These are phyloP conservation scores for Zalerion maritima DNA, from an alignment of 495 filamentous ascomycete species.

Conservation along the genomic window DNA sequence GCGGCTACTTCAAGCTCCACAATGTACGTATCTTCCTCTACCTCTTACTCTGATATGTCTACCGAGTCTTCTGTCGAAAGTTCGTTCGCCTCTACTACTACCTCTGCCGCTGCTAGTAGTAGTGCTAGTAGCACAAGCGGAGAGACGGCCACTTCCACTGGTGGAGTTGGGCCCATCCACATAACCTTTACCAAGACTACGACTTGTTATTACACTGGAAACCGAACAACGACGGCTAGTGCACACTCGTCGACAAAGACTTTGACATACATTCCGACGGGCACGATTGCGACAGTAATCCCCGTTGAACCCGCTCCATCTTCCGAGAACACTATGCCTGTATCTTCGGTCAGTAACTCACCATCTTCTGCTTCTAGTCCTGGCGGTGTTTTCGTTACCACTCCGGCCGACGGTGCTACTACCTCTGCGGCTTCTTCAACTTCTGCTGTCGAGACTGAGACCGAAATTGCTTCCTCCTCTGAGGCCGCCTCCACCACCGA, in stretches of 20 bases:
- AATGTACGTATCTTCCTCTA: conserved; percentile 1
- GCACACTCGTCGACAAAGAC: conserved; percentile 1
- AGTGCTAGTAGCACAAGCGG: too few species aligned
- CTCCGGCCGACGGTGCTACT: conserved; percentile 7
- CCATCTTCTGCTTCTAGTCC: conserved; percentile 9
- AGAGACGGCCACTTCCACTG: too few species aligned
- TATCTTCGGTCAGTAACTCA: too few species aligned
- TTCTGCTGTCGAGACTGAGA: conserved; percentile 2
- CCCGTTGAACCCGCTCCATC: too few species aligned
- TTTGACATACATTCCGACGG: conserved; percentile 6
- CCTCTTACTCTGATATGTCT: background rate
- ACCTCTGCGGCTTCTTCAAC: background rate
- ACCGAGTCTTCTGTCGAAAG: background rate
- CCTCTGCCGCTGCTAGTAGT: conserved; percentile 3
- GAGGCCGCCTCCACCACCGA: background rate
- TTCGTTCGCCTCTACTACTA: background rate
- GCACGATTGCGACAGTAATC: too few species aligned
- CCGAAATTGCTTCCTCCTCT: background rate
- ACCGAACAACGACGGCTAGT: background rate
- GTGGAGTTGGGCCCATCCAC: conserved; percentile 8
- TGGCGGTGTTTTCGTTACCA: conserved; percentile 21
- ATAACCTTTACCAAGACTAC: too few species aligned
- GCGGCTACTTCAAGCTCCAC: background rate
- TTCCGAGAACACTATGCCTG: too few species aligned
- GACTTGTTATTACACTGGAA: background rate